Evolutionary conservation across 2,329 filamentous ascomycete species (phyloP).

Genomic region (Fusarium foetens): DNA sequence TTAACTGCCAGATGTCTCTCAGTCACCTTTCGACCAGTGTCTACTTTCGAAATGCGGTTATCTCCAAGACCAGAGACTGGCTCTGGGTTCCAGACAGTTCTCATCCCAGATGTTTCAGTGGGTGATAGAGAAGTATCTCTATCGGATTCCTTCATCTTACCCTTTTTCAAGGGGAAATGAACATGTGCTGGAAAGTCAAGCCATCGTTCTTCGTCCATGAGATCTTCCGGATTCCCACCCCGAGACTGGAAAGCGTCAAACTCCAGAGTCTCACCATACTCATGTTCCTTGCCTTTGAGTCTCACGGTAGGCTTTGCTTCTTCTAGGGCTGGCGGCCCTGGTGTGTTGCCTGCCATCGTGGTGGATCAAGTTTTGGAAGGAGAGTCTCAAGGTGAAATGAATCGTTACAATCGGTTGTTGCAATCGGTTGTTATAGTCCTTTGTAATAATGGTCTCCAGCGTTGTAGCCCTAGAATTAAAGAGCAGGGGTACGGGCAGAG

Average conservation of each 20-base stretch:
- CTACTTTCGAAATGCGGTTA: not conserved
- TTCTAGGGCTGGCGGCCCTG: fast-evolving
- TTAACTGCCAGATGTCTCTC: not conserved
- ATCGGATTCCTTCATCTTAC: fast-evolving
- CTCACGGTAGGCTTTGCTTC: not conserved
- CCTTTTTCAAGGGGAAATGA: not conserved
- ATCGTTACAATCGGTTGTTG: not conserved
- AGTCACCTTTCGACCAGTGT: not conserved
- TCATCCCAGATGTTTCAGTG: not conserved
- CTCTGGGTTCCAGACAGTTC: not conserved
- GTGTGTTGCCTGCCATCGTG: fast-evolving
- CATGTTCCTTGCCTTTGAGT: fast-evolving
- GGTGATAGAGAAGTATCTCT: not conserved
- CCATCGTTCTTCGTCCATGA: not conserved
- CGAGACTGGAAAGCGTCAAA: fast-evolving
- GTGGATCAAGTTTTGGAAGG: not conserved
- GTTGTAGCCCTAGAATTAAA: fast-evolving
- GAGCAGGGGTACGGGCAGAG: fast-evolving
- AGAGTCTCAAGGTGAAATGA: too few relatives aligned
- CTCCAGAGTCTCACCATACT: not conserved
- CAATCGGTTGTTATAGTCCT: fast-evolving
- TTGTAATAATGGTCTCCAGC: fast-evolving
- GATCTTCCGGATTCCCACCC: fast-evolving
- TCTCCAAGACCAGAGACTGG: not conserved
- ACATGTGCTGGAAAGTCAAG: not conserved